Evolutionary conservation across 2,329 filamentous ascomycete species (phyloP).

Genomic region (Paecilomyces sp.): DNA sequence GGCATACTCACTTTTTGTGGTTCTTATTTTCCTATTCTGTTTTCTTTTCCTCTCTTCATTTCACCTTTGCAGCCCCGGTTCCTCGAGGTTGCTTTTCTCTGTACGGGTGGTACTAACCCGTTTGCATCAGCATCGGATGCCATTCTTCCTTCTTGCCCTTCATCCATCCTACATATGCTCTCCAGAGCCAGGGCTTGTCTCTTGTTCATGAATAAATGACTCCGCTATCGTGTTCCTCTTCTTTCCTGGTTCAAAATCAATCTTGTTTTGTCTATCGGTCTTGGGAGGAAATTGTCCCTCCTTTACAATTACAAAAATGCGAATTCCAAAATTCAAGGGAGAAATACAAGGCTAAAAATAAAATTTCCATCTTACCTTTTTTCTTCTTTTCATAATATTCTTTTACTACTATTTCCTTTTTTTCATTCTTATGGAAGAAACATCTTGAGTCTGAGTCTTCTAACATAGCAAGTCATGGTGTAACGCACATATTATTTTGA

Average conservation of each 20-base stretch:
- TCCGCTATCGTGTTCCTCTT: background rate
- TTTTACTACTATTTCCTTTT: background rate
- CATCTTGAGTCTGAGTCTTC: background rate
- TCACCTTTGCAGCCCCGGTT: background rate
- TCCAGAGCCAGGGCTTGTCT: background rate
- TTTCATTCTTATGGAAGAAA: background rate
- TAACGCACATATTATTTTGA: background rate
- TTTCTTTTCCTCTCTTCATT: background rate
- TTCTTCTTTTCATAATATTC: background rate
- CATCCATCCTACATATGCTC: background rate
- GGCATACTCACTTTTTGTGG: background rate
- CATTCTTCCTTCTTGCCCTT: background rate
- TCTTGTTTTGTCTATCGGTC: background rate
- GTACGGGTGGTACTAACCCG: background rate
- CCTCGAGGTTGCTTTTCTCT: background rate
- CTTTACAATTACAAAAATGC: background rate
- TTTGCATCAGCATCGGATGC: background rate
- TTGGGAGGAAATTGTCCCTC: background rate
- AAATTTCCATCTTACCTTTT: background rate
- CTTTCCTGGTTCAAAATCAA: background rate
- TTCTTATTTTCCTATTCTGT: background rate
- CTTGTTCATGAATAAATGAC: slow-evolving; percentile 1
- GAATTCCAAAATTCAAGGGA: background rate
- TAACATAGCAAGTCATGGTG: background rate
- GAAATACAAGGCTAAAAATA: slow-evolving; percentile 1